Evolutionary conservation across 345 rosid species (phyloP).

Genomic region (Physaria fendleri): DNA sequence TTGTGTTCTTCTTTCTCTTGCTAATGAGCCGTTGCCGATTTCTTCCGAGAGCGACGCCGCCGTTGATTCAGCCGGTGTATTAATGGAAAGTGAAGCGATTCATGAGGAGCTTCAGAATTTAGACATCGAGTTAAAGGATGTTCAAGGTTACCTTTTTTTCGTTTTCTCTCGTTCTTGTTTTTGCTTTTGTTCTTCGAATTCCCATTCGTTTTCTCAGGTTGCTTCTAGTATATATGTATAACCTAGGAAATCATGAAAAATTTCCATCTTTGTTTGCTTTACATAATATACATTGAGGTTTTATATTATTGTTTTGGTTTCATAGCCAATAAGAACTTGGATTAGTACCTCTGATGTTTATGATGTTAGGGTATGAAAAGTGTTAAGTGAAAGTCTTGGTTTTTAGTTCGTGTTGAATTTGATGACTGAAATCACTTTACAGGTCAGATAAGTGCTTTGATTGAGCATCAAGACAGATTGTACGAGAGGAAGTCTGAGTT

Average conservation of each 20-base stretch:
- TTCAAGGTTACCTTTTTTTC: slow-evolving; percentile 48
- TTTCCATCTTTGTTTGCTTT: not conserved
- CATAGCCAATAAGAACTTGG: not conserved
- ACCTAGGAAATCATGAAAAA: not conserved
- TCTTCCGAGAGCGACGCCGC: slow-evolving; percentile 2
- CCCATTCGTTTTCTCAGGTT: not conserved
- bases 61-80: slow-evolving; percentile 8
- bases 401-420: not conserved
- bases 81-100: slow-evolving; percentile 50
- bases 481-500: slow-evolving; percentile 64
- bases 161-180: not conserved
- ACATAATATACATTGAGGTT: not conserved
- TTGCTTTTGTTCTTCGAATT: not conserved
- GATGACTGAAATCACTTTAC: not conserved
- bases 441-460: slow-evolving; percentile 65
- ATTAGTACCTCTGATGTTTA: not conserved
- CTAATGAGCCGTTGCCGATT: not conserved
- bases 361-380: not conserved
- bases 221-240: not conserved
- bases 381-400: not conserved
- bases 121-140: slow-evolving; percentile 51
- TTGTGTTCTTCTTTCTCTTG: not conserved
- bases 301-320: not conserved
- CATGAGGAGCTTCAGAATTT: slow-evolving; percentile 51
- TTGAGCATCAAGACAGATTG: slow-evolving; percentile 72